These are phyloP conservation scores for Henckelia pumila DNA, from an alignment of 257 asterid genomes.

Conservation along the genomic window DNA sequence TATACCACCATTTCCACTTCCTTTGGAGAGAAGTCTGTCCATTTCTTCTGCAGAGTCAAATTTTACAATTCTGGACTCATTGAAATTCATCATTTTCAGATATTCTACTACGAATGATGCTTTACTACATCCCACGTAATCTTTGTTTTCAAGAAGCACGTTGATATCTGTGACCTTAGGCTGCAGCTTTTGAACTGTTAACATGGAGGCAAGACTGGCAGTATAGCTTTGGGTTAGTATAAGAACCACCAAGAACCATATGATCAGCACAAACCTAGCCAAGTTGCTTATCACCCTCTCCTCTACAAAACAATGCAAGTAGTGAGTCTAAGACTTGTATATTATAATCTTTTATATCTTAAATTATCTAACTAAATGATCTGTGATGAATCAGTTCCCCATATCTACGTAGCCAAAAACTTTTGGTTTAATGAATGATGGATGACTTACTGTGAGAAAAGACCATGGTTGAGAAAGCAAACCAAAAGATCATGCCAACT, in stretches of 20 bases:
- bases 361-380: too few species aligned
- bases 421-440: not conserved
- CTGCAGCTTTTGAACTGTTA: slow-evolving; percentile 35
- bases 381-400: not conserved
- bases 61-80: slow-evolving; percentile 20
- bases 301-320: slow-evolving; percentile 17
- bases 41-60: slow-evolving; percentile 23
- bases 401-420: not conserved
- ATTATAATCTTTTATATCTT: too few species aligned
- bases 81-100: slow-evolving; percentile 21
- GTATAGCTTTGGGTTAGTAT: slow-evolving; percentile 35
- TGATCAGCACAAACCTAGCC: slow-evolving; percentile 36
- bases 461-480: slow-evolving; percentile 48
- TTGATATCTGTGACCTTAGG: slow-evolving; percentile 30
- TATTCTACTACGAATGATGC: slow-evolving; percentile 23
- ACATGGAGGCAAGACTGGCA: slow-evolving; percentile 37
- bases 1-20: slow-evolving; percentile 35
- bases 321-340: not conserved
- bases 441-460: slow-evolving; percentile 32
- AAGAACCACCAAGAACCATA: slow-evolving; percentile 38
- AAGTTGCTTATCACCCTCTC: slow-evolving; percentile 32
- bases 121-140: slow-evolving; percentile 20
- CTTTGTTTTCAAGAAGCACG: slow-evolving; percentile 24
- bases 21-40: slow-evolving; percentile 24
- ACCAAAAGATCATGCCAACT: slow-evolving; percentile 49